phyloP scores from a whole-genome alignment of 306 rosid species.

The Erythrophleum fordii region DNA sequence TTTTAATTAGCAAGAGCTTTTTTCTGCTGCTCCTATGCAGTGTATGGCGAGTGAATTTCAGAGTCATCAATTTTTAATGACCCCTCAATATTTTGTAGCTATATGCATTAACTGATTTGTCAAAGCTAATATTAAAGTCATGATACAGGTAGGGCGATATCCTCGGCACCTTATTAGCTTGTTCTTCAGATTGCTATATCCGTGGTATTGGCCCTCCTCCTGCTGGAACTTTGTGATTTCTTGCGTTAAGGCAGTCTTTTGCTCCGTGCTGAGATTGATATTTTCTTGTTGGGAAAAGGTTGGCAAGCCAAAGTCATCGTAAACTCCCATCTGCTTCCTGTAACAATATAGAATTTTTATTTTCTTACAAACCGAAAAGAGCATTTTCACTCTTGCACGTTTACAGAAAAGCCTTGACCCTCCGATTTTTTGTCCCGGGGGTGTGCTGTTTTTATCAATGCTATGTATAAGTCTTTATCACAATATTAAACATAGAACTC shows the following conservation, averaged over 20 bases:
- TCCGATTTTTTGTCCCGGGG: neutral
- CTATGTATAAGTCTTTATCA: neutral
- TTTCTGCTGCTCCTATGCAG: neutral
- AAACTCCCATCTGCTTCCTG: neutral
- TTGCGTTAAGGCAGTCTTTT: constrained; percentile 65
- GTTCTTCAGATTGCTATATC: constrained; percentile 92
- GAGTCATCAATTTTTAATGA: neutral
- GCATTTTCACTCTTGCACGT: neutral
- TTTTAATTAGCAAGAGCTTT: neutral
- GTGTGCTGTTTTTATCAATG: neutral
- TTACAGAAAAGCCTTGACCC: neutral
- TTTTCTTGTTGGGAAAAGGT: constrained; percentile 59
- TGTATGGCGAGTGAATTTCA: neutral
- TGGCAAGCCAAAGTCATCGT: constrained; percentile 33
- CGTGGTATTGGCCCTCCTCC: constrained; percentile 98
- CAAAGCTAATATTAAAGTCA: constrained; percentile 22
- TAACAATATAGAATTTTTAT: neutral
- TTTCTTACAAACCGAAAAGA: neutral
- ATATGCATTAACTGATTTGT: constrained; percentile 29
- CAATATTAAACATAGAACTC: neutral
- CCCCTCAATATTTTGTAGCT: neutral
- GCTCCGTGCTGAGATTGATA: constrained; percentile 63
- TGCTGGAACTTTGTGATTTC: constrained; percentile 80
- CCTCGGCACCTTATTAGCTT: constrained; percentile 95
- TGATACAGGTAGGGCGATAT: constrained; percentile 80